Conservation (phyloP, 2,329 filamentous ascomycete species). For the Capronia coronata region DNA sequence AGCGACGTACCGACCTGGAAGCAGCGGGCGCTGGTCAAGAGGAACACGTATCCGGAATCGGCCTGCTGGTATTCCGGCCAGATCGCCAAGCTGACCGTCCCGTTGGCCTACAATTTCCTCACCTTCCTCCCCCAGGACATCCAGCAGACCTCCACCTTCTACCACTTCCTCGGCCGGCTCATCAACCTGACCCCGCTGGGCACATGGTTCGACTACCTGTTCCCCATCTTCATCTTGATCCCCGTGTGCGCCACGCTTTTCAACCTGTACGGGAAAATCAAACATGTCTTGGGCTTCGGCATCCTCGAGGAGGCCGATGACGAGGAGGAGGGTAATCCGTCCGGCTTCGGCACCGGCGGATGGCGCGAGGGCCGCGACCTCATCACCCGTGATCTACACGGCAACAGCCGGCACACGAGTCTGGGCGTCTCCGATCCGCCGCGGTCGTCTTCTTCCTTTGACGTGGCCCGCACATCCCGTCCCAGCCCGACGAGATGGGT, state of each 20-base stretch:
- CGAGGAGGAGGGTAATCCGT: slow-evolving; percentile 51
- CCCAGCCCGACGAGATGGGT: slow-evolving; percentile 34
- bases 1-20: slow-evolving; percentile 97
- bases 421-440: slow-evolving; percentile 33
- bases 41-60: slow-evolving; percentile 86
- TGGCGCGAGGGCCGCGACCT: slow-evolving; percentile 90
- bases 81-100: slow-evolving; percentile 85
- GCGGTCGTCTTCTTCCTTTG: slow-evolving; percentile 27
- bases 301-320: slow-evolving; percentile 69
- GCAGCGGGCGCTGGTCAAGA: slow-evolving; percentile 77
- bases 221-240: slow-evolving; percentile 79
- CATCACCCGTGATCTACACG: slow-evolving; percentile 74
- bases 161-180: slow-evolving; percentile 72
- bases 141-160: slow-evolving; percentile 75
- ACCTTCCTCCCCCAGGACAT: slow-evolving; percentile 72
- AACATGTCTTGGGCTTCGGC: slow-evolving; percentile 70
- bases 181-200: slow-evolving; percentile 80
- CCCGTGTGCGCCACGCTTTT: slow-evolving; percentile 82
- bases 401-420: slow-evolving; percentile 48
- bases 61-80: slow-evolving; percentile 95
- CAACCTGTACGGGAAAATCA: slow-evolving; percentile 78
- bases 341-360: slow-evolving; percentile 66
- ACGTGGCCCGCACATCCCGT: slow-evolving; percentile 24
- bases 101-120: slow-evolving; percentile 91
- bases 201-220: slow-evolving; percentile 76